phyloP scores from a whole-genome alignment of 805 yeast genomes.

The Starmerella floris region DNA sequence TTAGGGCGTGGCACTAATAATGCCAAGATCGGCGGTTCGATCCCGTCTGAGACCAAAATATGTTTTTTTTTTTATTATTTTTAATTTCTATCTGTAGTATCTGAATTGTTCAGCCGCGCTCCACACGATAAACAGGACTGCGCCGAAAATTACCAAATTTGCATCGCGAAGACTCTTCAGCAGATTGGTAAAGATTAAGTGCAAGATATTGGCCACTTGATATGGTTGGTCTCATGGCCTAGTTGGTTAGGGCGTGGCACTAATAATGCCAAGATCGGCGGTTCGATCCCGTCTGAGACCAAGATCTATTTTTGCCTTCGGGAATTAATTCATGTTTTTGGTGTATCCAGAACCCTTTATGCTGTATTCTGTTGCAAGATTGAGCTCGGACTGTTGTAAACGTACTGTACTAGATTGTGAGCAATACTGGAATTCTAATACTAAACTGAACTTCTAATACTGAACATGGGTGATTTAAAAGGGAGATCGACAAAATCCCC shows the following conservation, averaged over 20 bases:
- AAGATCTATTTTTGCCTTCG: slow-evolving; percentile 7
- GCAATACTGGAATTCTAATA: background rate
- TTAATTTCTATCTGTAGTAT: too few relatives aligned
- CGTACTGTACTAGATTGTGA: background rate
- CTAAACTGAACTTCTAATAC: too few relatives aligned
- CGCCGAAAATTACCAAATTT: too few relatives aligned
- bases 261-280: slow-evolving; percentile 42
- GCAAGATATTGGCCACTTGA: too few relatives aligned
- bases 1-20: slow-evolving; percentile 49
- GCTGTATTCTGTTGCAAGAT: background rate
- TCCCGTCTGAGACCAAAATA: slow-evolving; percentile 24
- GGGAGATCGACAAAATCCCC: too few relatives aligned
- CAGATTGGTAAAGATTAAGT: too few relatives aligned
- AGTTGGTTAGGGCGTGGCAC: slow-evolving; percentile 51
- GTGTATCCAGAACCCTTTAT: background rate
- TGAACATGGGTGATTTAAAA: too few relatives aligned
- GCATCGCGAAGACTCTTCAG: too few relatives aligned
- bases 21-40: slow-evolving; percentile 40
- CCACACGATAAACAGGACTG: too few relatives aligned
- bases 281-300: slow-evolving; percentile 31
- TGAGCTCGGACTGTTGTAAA: background rate
- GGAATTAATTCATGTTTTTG: too few relatives aligned
- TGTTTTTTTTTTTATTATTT: slow-evolving; percentile 3
- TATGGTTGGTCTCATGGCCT: too few relatives aligned
- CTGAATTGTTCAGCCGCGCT: background rate